Base-by-base conservation (phyloP, 306 rosid genomes). In the Ormosia emarginata region DNA sequence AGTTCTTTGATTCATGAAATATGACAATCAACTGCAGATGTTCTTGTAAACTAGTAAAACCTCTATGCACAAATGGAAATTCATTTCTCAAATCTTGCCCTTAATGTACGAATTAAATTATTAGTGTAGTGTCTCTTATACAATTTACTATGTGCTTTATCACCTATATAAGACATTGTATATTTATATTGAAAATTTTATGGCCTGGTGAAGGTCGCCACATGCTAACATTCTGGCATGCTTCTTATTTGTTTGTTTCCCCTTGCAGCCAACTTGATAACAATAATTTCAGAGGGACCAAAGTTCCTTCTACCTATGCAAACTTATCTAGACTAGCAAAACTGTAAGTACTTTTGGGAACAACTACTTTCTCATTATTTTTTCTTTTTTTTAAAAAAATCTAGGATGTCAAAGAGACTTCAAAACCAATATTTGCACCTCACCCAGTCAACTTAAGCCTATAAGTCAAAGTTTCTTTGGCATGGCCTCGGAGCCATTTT, bases 201-300 rank as follows among this genome's bases (percentile, higher is more conserved):
- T 12, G 15, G 50, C 2, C 63, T 34, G 63, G 18, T 50, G 59
- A 49, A 46, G n/a, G 59, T 50, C 33, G n/a, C 29, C 24, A 32
- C 36, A n/a, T 62, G 29, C 53, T 47, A 77, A 37, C 50, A 15
- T 49, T 64, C 13, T 77, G 63, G 17, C 44, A 57, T 59, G 47
- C 63, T 5, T 49, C 58, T n/a, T 65, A 64, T 74, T 77, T 29
- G 33, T 46, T 47, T 76, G 39, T 80, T 75, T 36, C n/a, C 34
- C 33, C 72, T 83, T n/a, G 69, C 89, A 88, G 91, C n/a, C 91
- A 88, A 73, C 82, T 88, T 17, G 91, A 88, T 67, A 85, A 83
- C 84, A 88, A 88, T 43, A 83, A 88, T 74, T 88, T 88, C 78
- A 40, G 83, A 2, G 86, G 85, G 78, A n/a, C 44, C 13, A 81